These are phyloP conservation scores for Raffaelea albimanens DNA, from an alignment of 2,329 filamentous ascomycete species.

Conservation along the genomic window DNA sequence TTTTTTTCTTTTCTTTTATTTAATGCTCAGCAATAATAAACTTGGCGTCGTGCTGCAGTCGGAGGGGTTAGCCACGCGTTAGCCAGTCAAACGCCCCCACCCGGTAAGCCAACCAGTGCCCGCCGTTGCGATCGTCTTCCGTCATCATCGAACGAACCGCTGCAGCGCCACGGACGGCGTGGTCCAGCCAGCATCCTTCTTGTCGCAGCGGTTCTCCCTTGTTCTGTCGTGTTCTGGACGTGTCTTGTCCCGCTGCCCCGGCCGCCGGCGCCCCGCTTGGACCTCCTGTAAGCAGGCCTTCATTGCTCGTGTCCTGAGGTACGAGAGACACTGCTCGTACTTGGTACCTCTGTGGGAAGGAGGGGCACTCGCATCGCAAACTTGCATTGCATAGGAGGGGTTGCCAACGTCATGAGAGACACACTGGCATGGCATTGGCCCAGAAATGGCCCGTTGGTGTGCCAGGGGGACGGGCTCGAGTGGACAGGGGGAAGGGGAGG, in stretches of 20 bases:
- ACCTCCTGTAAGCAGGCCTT: background rate
- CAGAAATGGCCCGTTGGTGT: too few relatives aligned
- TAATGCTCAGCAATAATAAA: background rate
- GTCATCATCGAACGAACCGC: background rate
- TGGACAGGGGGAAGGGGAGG: too few relatives aligned
- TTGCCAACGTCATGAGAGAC: too few relatives aligned
- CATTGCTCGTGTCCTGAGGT: too few relatives aligned
- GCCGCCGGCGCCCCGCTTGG: background rate
- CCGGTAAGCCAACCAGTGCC: background rate
- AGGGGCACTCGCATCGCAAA: too few relatives aligned
- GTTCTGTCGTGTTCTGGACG: background rate
- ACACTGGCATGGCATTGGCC: too few relatives aligned
- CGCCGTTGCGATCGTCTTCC: background rate
- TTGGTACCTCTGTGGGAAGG: too few relatives aligned
- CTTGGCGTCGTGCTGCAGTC: too few relatives aligned
- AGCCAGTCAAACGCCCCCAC: slow-evolving; percentile 14
- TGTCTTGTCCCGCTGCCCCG: background rate
- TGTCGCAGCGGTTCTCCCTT: background rate
- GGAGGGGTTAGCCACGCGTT: slow-evolving; percentile 13
- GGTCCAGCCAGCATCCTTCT: background rate
- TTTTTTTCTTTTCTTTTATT: background rate
- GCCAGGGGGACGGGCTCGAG: slow-evolving; percentile 4
- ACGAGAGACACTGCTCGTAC: too few relatives aligned
- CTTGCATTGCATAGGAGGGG: too few relatives aligned
- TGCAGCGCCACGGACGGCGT: background rate